Conservation (phyloP, 2,329 filamentous ascomycete species). For the Scytalidium sp. region DNA sequence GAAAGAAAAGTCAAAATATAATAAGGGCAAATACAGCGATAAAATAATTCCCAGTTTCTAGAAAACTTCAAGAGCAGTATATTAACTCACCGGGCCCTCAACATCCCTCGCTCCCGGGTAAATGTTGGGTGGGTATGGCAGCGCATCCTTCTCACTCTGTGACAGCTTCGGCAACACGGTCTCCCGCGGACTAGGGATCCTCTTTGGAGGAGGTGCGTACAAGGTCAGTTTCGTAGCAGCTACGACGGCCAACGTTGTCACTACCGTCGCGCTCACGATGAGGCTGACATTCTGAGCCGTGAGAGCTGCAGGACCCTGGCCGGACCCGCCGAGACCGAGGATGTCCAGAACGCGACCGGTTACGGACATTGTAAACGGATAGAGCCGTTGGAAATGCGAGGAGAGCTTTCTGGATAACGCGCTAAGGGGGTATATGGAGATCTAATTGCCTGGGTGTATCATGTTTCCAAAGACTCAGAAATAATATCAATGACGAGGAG, state of each 20-base stretch:
- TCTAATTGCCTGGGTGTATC: background rate
- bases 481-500: background rate
- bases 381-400: no score
- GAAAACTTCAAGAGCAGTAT: no score
- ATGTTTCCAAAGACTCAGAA: background rate
- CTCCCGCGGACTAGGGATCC: constrained; percentile 18
- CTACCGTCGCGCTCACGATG: constrained; percentile 11
- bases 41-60: no score
- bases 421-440: background rate
- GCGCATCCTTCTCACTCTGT: constrained; percentile 30
- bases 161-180: constrained; percentile 18
- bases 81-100: constrained; percentile 44
- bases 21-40: no score
- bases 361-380: background rate
- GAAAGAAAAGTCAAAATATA: no score
- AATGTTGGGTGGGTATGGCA: constrained; percentile 66
- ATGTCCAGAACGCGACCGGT: background rate
- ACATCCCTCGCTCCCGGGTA: constrained; percentile 70
- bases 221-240: constrained; percentile 9
- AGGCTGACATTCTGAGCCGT: background rate
- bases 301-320: background rate
- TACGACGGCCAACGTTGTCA: constrained; percentile 15
- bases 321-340: background rate
- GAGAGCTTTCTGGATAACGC: background rate
- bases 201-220: constrained; percentile 5